phyloP scores from a whole-genome alignment of 139 green algal genomes.

The Coelastrella sp. region DNA sequence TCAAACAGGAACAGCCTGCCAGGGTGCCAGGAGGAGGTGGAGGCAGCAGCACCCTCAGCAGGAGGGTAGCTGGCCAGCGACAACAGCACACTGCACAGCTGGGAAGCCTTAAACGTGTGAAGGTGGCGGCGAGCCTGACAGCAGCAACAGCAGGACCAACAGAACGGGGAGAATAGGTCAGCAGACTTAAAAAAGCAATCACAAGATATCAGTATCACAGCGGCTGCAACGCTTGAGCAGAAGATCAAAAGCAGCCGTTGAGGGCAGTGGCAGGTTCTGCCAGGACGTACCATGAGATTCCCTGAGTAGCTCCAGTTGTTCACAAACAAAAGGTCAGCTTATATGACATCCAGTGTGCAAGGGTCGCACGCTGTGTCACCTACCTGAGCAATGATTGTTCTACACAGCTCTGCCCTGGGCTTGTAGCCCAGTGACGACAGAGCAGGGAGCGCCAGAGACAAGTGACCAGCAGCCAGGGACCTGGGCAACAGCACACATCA shows the following conservation, averaged over 20 bases:
- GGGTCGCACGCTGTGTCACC: neutral
- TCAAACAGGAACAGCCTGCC: slow-evolving; percentile 43
- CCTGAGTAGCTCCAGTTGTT: no score
- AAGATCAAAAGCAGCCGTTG: no score
- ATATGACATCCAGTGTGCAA: no score
- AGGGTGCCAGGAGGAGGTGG: slow-evolving; percentile 15
- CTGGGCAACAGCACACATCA: neutral
- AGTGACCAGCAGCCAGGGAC: slow-evolving; percentile 26
- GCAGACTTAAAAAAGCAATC: no score
- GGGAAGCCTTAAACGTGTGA: slow-evolving; percentile 33
- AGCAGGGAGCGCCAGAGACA: slow-evolving; percentile 34
- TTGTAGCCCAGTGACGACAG: slow-evolving; percentile 42
- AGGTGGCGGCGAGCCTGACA: slow-evolving; percentile 25
- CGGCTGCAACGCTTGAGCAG: no score
- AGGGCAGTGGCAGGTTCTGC: no score
- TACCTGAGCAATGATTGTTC: slow-evolving; percentile 39
- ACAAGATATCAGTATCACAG: no score
- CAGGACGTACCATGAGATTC: no score
- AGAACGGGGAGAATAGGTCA: neutral
- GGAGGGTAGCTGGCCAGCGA: slow-evolving; percentile 25
- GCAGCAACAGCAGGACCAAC: neutral
- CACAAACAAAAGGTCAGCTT: no score
- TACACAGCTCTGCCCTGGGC: slow-evolving; percentile 32
- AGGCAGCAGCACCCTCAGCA: neutral
- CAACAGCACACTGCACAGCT: slow-evolving; percentile 7